Evolutionary conservation across 805 yeast genomes (phyloP).

Genomic region (Wickerhamiella musiphila): DNA sequence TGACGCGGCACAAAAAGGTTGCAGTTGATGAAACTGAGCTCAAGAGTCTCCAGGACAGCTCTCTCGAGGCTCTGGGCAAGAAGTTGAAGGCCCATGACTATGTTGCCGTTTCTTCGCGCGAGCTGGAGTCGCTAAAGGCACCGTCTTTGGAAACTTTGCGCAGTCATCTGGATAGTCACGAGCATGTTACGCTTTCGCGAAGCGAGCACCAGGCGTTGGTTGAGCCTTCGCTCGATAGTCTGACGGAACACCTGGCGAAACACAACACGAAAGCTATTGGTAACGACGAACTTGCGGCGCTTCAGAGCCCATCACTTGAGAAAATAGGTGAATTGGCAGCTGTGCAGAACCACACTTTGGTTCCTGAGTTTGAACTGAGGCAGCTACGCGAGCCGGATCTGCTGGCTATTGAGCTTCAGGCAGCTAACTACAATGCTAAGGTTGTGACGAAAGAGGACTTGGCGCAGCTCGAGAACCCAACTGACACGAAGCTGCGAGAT

Average conservation of each 20-base stretch:
- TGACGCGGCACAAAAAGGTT: constrained; percentile 3
- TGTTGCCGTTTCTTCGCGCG: constrained; percentile 14
- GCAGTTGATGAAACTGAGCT: constrained; percentile 1
- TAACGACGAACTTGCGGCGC: not conserved
- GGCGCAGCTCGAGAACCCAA: constrained; percentile 10
- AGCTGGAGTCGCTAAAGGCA: constrained; percentile 1
- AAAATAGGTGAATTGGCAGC: not conserved
- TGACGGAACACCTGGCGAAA: not conserved
- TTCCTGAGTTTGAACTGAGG: not conserved
- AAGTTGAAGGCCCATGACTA: not conserved
- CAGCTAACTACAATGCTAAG: not conserved
- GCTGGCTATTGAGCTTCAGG: not conserved
- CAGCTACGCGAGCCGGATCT: constrained; percentile 4
- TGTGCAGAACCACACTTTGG: not conserved
- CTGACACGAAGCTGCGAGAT: constrained; percentile 7
- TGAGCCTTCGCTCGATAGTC: constrained; percentile 5
- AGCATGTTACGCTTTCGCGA: constrained; percentile 13
- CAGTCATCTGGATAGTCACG: not conserved
- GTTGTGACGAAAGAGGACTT: constrained; percentile 4
- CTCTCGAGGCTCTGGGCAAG: not conserved
- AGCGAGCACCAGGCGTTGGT: constrained; percentile 5
- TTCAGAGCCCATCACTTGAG: not conserved
- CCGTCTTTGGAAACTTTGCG: not conserved
- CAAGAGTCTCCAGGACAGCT: constrained; percentile 6
- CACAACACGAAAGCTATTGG: not conserved